phyloP scores from a whole-genome alignment of 2,329 filamentous ascomycete species.

The Lasiodiplodia hormozganensis region DNA sequence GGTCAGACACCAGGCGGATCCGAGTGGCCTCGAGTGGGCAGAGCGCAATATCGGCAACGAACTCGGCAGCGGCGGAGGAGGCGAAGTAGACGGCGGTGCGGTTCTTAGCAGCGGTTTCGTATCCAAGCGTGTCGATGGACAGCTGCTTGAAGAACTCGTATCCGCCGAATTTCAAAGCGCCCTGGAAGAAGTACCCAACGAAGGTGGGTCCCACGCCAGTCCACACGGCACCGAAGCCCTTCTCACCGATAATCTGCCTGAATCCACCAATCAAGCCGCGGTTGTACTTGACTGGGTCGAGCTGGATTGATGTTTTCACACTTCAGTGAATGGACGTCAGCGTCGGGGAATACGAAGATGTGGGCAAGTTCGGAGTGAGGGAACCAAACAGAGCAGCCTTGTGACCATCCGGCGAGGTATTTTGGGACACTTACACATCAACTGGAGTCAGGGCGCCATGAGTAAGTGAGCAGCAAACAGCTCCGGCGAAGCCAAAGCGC shows the following conservation, averaged over 20 bases:
- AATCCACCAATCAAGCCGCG: slow-evolving; percentile 84
- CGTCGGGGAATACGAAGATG: neutral
- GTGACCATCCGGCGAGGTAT: neutral
- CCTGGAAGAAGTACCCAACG: slow-evolving; percentile 49
- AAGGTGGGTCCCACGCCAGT: slow-evolving; percentile 72
- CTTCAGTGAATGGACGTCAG: slow-evolving; percentile 53
- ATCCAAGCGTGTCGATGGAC: slow-evolving; percentile 79
- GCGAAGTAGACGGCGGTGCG: slow-evolving; percentile 82
- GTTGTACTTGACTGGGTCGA: slow-evolving; percentile 60
- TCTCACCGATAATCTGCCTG: slow-evolving; percentile 81
- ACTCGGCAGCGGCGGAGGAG: slow-evolving; percentile 66
- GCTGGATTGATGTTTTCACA: slow-evolving; percentile 93
- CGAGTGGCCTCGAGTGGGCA: slow-evolving; percentile 93
- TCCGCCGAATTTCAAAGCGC: slow-evolving; percentile 76
- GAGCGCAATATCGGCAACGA: slow-evolving; percentile 79
- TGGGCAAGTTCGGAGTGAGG: neutral
- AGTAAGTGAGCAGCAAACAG: slow-evolving; percentile 97
- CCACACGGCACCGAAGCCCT: slow-evolving; percentile 65
- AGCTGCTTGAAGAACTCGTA: slow-evolving; percentile 98
- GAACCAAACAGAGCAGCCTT: neutral
- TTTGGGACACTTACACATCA: slow-evolving; percentile 83
- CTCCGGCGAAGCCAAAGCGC: slow-evolving; percentile 94
- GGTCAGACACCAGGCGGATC: slow-evolving; percentile 90
- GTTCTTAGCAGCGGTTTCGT: slow-evolving; percentile 73
- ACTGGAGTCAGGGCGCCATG: slow-evolving; percentile 97